Evolutionary conservation across 805 yeast genomes (phyloP).

Genomic region (Saturnispora serradocipensis): DNA sequence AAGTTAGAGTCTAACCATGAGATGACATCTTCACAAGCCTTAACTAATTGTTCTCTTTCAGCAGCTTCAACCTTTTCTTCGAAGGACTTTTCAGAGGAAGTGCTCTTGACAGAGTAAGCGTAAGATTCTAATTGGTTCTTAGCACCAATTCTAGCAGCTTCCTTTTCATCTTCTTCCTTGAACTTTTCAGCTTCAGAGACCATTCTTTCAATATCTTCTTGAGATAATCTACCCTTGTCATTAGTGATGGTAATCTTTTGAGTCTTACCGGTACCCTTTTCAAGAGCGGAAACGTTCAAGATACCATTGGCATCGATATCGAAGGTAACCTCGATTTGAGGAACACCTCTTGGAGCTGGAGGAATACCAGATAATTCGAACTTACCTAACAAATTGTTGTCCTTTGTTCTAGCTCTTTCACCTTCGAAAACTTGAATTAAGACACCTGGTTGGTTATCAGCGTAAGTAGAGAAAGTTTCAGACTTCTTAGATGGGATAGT

Average conservation of each 20-base stretch:
- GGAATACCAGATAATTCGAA: conserved; percentile 67
- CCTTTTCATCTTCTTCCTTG: conserved; percentile 55
- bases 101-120: conserved; percentile 85
- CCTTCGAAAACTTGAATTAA: conserved; percentile 76
- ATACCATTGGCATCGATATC: conserved; percentile 79
- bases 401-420: conserved; percentile 69
- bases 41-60: conserved; percentile 48
- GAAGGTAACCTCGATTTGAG: conserved; percentile 69
- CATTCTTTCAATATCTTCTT: conserved; percentile 56
- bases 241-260: conserved; percentile 42
- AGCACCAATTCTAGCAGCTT: conserved; percentile 81
- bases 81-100: conserved; percentile 64
- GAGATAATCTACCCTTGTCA: conserved; percentile 47
- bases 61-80: conserved; percentile 59
- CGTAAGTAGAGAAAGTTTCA: conserved; percentile 71
- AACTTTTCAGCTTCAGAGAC: conserved; percentile 55
- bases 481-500: conserved; percentile 70
- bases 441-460: conserved; percentile 79
- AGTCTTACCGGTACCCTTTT: conserved; percentile 43
- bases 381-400: conserved; percentile 68
- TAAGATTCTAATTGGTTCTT: conserved; percentile 95
- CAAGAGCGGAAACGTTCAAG: conserved; percentile 49
- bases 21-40: conserved; percentile 79
- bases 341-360: conserved; percentile 68
- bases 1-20: conserved; percentile 90